Percentiles rank a stretch among this genome's conserved stretches.
Conservation (phyloP, 2,329 filamentous ascomycete genomes). For the Penicillium sp. region DNA sequence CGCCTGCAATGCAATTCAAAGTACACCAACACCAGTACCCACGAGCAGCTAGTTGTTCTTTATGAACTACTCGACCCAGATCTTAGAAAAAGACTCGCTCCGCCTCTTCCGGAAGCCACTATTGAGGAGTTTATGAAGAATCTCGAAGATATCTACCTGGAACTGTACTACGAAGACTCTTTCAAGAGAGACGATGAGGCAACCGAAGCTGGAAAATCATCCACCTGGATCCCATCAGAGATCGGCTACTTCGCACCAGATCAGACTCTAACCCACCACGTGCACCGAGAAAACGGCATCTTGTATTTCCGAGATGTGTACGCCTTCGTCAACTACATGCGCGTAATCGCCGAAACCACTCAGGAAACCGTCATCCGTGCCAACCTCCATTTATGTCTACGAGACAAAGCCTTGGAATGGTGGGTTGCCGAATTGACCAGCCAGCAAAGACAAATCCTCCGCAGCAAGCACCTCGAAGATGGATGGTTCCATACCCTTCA, state of each 20-base stretch:
- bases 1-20: background rate
- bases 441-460: background rate
- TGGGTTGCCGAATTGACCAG: background rate
- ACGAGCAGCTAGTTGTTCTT: background rate
- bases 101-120: background rate
- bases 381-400: background rate
- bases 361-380: background rate
- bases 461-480: background rate
- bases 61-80: background rate
- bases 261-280: background rate
- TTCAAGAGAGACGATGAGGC: background rate
- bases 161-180: background rate
- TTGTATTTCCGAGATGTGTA: background rate
- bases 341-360: background rate
- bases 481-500: background rate
- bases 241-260: background rate
- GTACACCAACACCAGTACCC: background rate
- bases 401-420: slow-evolving; percentile 1
- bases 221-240: background rate
- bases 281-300: background rate
- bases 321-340: background rate
- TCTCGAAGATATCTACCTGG: background rate
- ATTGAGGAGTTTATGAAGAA: background rate
- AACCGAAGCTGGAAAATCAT: background rate
- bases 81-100: background rate